Evolutionary conservation across 768 basidiomycete genomes (phyloP), one percentile per base, ranked within the genome.

Genomic region (Leccinum imitatum): DNA sequence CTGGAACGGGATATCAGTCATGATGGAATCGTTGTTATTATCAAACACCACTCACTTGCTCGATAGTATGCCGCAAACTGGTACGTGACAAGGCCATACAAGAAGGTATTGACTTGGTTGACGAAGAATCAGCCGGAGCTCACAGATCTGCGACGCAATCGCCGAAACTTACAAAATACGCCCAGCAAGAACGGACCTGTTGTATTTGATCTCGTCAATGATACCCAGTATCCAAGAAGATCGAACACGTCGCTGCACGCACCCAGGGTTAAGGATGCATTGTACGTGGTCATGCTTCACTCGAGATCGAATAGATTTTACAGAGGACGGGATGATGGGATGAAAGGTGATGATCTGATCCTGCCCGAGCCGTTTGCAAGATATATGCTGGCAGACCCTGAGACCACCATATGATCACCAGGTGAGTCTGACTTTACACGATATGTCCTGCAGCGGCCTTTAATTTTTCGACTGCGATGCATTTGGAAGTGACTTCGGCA

Each of bases 51-150:
- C 52, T 53, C 7, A 53, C 52, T 37, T 23, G 52, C 19, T 15
- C 52, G 31, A 30, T 53, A 53, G 52, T 53, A 53, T 14, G 52
- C 52, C 33, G 52, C 52, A 27, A 53, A 53, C 21, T 53, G 52
- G 21, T 21, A 37, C 5, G 21, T 37, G 52, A 53, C 52, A 14
- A 53, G 14, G 21, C 52, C 52, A 37, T 53, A 53, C 52, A 53
- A 37, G 33, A 31, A 53, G 14, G 52, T 53, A 35, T 53, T 53
- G 33, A 53, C 52, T 52, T 53, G 33, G 33, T 53, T 53, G 11
- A 19, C 33, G 21, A 30, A 6, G 52, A 19, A n/a, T 35, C n/a
- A 53, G 13, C 37, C 33, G 11, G 17, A 19, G 6, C 9, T 15
- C 51, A 19, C 10, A 30, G 15, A 51, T 30, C 14, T n/a, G n/a